A percentile compares a stretch with the other conserved stretches of the same genome.
Conservation (phyloP, 352 stramenopile species). For the Phytopythium helicoides region DNA sequence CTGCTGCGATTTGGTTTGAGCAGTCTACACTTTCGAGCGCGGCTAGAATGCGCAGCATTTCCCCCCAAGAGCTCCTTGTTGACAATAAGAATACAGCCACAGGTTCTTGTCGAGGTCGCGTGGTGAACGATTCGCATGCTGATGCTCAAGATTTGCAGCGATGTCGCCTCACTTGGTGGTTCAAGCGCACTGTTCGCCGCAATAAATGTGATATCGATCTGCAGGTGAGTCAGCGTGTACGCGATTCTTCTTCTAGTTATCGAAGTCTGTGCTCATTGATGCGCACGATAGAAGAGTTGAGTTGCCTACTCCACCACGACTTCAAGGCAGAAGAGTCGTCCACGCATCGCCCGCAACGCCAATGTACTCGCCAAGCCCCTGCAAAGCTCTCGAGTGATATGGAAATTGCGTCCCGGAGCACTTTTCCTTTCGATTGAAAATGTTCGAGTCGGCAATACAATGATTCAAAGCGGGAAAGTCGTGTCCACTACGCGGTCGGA, state of each 20-base stretch:
- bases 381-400: no score
- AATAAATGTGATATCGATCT: slow-evolving; percentile 66
- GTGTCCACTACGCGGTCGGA: no score
- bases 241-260: slow-evolving; percentile 94
- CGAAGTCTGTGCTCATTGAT: slow-evolving; percentile 55
- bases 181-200: slow-evolving; percentile 81
- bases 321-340: slow-evolving; percentile 62
- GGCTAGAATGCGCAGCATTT: no score
- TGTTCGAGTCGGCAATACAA: no score
- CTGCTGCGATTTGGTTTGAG: no score
- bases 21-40: no score
- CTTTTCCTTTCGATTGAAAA: no score
- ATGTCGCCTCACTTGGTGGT: slow-evolving; percentile 74
- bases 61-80: no score
- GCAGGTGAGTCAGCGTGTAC: slow-evolving; percentile 89
- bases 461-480: no score
- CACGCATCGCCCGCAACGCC: slow-evolving; percentile 82
- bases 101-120: slow-evolving; percentile 63
- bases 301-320: slow-evolving; percentile 90
- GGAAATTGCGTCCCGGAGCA: no score
- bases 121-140: slow-evolving; percentile 79
- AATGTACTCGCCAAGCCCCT: slow-evolving; percentile 32
- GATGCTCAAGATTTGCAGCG: slow-evolving; percentile 88
- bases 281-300: slow-evolving; percentile 93
- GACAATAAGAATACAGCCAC: slow-evolving; percentile 35